These are phyloP conservation scores for Penicillium sp. DNA, from an alignment of 2,329 filamentous ascomycete genomes.

Conservation along the genomic window DNA sequence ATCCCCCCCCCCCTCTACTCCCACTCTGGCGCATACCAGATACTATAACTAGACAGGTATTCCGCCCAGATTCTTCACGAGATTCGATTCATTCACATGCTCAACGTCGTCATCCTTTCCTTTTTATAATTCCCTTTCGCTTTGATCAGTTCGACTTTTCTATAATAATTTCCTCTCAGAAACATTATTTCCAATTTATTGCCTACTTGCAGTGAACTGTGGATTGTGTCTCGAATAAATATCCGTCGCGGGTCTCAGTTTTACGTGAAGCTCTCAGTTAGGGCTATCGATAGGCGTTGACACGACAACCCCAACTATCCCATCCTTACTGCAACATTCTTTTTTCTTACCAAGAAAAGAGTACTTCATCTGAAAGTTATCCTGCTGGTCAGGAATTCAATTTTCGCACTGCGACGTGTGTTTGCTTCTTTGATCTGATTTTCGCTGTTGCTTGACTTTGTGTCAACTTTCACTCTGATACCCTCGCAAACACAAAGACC, in stretches of 20 bases:
- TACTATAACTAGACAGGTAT: slow-evolving; percentile 30
- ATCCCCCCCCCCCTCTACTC: slow-evolving; percentile 12
- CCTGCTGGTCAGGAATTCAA: slow-evolving; percentile 34
- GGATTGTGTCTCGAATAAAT: slow-evolving; percentile 25
- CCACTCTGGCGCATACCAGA: slow-evolving; percentile 25
- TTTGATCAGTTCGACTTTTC: slow-evolving; percentile 1
- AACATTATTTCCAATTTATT: slow-evolving; percentile 17
- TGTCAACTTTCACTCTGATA: slow-evolving; percentile 2
- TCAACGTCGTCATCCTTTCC: slow-evolving; percentile 23
- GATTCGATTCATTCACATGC: slow-evolving; percentile 36
- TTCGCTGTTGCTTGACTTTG: slow-evolving; percentile 1
- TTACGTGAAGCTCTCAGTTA: slow-evolving; percentile 19
- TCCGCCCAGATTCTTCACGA: slow-evolving; percentile 35
- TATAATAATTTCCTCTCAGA: slow-evolving; percentile 13
- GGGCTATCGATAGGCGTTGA: slow-evolving; percentile 37
- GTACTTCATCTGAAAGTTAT: slow-evolving; percentile 16
- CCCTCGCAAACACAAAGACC: slow-evolving; percentile 1
- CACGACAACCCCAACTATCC: slow-evolving; percentile 40
- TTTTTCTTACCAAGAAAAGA: slow-evolving; percentile 13
- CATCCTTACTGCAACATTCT: slow-evolving; percentile 37
- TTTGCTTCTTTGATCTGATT: background rate
- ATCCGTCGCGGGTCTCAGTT: slow-evolving; percentile 23
- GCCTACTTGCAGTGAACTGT: slow-evolving; percentile 13
- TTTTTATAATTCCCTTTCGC: slow-evolving; percentile 17
- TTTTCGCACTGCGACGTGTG: slow-evolving; percentile 4